These are phyloP conservation scores for Irpex sp. DNA, from an alignment of 1,284 basidiomycete genomes.

Conservation along the genomic window DNA sequence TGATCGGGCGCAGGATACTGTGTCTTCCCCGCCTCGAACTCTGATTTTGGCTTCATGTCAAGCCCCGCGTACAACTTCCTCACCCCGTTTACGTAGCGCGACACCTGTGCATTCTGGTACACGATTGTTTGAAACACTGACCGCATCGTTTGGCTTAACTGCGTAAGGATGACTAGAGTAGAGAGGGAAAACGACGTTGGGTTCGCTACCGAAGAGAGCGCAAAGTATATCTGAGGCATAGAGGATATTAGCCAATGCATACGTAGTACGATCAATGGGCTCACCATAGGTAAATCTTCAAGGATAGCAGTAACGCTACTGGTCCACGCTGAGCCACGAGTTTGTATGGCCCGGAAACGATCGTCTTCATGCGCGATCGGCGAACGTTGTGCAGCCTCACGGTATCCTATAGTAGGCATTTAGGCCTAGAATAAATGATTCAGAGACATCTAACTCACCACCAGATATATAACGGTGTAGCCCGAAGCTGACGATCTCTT, in stretches of 20 bases:
- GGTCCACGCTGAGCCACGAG: background rate
- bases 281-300: background rate
- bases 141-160: background rate
- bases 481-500: slow-evolving; percentile 3
- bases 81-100: background rate
- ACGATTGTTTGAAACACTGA: background rate
- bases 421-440: background rate
- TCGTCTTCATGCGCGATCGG: background rate
- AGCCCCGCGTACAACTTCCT: slow-evolving; percentile 4
- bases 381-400: background rate
- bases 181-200: background rate
- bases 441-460: background rate
- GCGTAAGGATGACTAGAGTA: background rate
- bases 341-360: background rate
- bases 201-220: background rate
- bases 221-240: background rate
- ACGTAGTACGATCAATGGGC: too few relatives aligned
- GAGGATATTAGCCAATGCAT: too few relatives aligned
- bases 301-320: background rate
- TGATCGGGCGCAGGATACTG: background rate
- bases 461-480: slow-evolving; percentile 2
- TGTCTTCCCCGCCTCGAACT: background rate
- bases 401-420: background rate
- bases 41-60: background rate
- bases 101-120: background rate